Evolutionary conservation across 345 rosid genomes (phyloP).

Genomic region (Corchorus capsularis): DNA sequence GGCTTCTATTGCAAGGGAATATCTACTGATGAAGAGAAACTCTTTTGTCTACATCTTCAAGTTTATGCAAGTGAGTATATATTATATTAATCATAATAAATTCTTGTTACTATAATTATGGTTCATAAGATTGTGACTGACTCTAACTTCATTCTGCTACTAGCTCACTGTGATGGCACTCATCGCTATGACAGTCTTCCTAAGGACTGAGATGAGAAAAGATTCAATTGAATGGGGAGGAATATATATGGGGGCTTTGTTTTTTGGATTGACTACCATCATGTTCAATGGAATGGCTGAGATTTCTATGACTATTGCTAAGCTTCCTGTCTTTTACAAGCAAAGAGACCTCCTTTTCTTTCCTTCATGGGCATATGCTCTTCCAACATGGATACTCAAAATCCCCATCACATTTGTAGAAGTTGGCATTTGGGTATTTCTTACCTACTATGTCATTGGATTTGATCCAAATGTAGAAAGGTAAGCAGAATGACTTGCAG

Average conservation of each 20-base stretch:
- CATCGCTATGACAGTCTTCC: slow-evolving; percentile 50
- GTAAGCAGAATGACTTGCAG: slow-evolving; percentile 29
- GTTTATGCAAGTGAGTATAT: slow-evolving; percentile 56
- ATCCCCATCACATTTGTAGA: slow-evolving; percentile 68
- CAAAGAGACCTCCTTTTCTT: slow-evolving; percentile 74
- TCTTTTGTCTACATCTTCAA: slow-evolving; percentile 75
- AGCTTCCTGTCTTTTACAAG: slow-evolving; percentile 87
- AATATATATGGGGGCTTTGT: slow-evolving; percentile 61
- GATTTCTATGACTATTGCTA: slow-evolving; percentile 71
- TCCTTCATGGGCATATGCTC: slow-evolving; percentile 80
- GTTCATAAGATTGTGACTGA: background rate
- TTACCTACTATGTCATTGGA: slow-evolving; percentile 72
- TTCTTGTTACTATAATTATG: background rate
- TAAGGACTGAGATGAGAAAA: slow-evolving; percentile 58
- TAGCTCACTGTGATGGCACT: slow-evolving; percentile 46
- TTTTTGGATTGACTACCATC: slow-evolving; percentile 48
- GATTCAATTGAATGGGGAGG: slow-evolving; percentile 48
- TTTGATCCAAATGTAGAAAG: slow-evolving; percentile 73
- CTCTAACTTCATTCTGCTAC: slow-evolving; percentile 14
- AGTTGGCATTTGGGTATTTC: slow-evolving; percentile 61
- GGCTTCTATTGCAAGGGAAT: slow-evolving; percentile 62
- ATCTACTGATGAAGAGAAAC: slow-evolving; percentile 74
- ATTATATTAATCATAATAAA: background rate
- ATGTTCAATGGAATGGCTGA: slow-evolving; percentile 79
- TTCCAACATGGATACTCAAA: slow-evolving; percentile 83